Conservation (phyloP, 306 rosid genomes). For the Parietaria judaica region DNA sequence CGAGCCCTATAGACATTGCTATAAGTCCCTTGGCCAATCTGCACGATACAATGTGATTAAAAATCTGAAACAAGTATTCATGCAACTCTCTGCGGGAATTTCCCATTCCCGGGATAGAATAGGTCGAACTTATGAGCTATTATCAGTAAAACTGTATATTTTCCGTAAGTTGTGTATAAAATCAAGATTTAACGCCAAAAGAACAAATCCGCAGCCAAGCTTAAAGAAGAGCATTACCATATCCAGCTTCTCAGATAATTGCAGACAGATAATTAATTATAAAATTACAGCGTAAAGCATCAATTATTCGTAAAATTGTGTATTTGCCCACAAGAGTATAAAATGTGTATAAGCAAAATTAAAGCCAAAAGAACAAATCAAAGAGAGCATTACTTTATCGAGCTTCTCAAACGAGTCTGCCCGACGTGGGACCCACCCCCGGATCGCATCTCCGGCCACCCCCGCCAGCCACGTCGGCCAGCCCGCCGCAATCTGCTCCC, state of each 20-base stretch:
- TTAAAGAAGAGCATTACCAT: constrained; percentile 45
- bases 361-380: neutral
- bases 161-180: constrained; percentile 3
- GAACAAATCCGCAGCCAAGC: neutral
- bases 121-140: neutral
- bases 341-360: constrained; percentile 4
- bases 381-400: constrained; percentile 65
- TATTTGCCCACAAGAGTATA: neutral
- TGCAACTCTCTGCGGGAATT: neutral
- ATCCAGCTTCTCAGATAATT: constrained; percentile 73
- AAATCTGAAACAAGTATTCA: constrained; percentile 6
- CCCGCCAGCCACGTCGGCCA: constrained; percentile 97
- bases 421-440: constrained; percentile 90
- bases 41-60: constrained; percentile 22
- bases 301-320: neutral
- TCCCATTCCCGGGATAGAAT: neutral
- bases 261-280: no score
- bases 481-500: constrained; percentile 93
- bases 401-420: constrained; percentile 96
- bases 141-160: neutral
- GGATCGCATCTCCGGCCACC: constrained; percentile 95
- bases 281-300: no score
- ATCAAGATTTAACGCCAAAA: neutral
- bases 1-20: constrained; percentile 93
- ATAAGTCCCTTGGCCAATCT: constrained; percentile 98